Base-by-base conservation (phyloP, 2,329 filamentous ascomycete genomes). In the Epichloe sp. region DNA sequence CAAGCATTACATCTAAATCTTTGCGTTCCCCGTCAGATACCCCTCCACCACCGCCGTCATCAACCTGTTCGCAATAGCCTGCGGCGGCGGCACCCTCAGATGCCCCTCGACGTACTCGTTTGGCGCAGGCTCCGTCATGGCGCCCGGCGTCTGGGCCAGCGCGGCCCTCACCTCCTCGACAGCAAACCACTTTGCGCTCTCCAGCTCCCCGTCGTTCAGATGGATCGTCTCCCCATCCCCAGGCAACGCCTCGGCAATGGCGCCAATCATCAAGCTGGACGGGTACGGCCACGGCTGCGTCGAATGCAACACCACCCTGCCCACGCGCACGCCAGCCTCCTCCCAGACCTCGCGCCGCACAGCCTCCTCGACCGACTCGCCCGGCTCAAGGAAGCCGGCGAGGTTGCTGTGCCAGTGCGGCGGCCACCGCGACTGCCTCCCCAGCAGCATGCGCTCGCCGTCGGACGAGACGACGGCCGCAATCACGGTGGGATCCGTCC, bases 401-500 rank as follows among this genome's bases (percentile, higher is more conserved):
- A 98, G 80, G 0, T 90, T 94, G 60, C 82, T 88, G 73, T 91
- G 96, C 87, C 86, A 95, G 65, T 86, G 65, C 1, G 79, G 74
- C 1, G 93, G 93, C 77, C 84, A 98, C 49, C 87, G 79, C 68
- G 86, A 86, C 62, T 87, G 82, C 14, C 93, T 83, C 38, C 93
- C 93, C 0, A 98, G 83, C 7, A 98, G 79, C 40, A 95, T 71
- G 54, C 81, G 80, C 57, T 83, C 78, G 47, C 85, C 85, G 59
- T 94, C 87, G 48, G 83, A 75, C 49, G 86, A 94, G 35, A 97
- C 79, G 11, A 96, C 84, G 0, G 90, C 91, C 70, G 94, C 90
- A 69, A 98, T 98, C 65, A 97, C 89, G 31, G 88, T 95, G 1
- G 90, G 89, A 60, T 96, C 90, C 2, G 91, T 96, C 48, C 90